A percentile compares a stretch with the other conserved stretches of the same genome.
phyloP scores from a whole-genome alignment of 1,284 basidiomycete genomes.

The Cryptococcus floricola region DNA sequence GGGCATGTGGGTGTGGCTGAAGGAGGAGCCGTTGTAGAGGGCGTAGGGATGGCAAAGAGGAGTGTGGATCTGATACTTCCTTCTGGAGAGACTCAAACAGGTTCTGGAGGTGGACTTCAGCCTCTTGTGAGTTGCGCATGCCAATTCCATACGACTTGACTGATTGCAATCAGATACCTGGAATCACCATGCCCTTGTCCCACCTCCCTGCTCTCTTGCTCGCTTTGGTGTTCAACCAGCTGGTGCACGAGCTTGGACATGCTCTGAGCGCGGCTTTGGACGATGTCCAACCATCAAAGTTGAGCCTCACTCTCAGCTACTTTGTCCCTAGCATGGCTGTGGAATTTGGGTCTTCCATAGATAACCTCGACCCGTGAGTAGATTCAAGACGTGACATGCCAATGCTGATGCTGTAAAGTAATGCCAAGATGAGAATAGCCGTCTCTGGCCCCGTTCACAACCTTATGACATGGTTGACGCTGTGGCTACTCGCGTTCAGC shows the following conservation, averaged over 20 bases:
- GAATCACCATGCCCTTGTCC: constrained; percentile 41
- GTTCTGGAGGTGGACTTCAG: constrained; percentile 20
- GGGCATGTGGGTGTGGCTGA: constrained; percentile 5
- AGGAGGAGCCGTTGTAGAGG: constrained; percentile 4
- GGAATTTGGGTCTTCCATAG: constrained; percentile 34
- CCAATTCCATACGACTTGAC: neutral
- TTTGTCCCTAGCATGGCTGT: constrained; percentile 39
- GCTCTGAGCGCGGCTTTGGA: constrained; percentile 43
- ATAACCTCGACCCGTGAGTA: constrained; percentile 26
- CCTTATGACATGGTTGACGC: constrained; percentile 28
- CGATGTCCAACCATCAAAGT: constrained; percentile 30
- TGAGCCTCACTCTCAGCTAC: constrained; percentile 32
- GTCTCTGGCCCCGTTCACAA: constrained; percentile 45
- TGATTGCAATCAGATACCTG: constrained; percentile 37
- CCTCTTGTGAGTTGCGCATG: constrained; percentile 26
- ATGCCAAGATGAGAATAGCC: constrained; percentile 36
- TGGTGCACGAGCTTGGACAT: constrained; percentile 46
- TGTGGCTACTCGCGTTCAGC: constrained; percentile 16
- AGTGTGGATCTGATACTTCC: constrained; percentile 1
- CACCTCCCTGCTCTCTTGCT: constrained; percentile 42
- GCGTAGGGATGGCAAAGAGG: constrained; percentile 10
- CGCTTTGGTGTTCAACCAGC: constrained; percentile 38
- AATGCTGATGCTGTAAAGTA: constrained; percentile 15
- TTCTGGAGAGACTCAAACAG: neutral
- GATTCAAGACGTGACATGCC: neutral